Percentiles rank a stretch among this genome's conserved stretches.
These are phyloP conservation scores for Aulographum hederae DNA, from an alignment of 2,329 filamentous ascomycete species.

Conservation along the genomic window DNA sequence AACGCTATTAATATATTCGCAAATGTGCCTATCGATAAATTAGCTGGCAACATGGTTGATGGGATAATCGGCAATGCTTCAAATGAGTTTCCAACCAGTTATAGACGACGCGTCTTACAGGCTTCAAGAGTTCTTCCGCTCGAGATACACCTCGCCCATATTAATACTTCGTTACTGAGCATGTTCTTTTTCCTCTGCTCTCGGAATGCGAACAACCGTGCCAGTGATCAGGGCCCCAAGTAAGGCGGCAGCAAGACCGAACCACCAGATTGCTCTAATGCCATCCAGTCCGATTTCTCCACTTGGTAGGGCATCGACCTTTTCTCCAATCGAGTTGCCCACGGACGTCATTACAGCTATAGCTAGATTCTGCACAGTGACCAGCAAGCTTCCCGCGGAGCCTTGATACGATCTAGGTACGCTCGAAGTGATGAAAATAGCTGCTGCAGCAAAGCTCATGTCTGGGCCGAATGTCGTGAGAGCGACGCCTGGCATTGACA, in stretches of 20 bases:
- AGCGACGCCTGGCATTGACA: not conserved
- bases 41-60: no score
- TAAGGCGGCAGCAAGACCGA: not conserved
- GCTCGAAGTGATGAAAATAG: not conserved
- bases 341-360: not conserved
- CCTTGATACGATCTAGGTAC: constrained; percentile 1
- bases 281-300: constrained; percentile 1
- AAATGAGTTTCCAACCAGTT: no score
- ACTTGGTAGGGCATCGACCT: not conserved
- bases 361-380: not conserved
- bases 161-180: not conserved
- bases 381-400: not conserved
- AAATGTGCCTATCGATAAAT: no score
- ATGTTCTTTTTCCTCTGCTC: constrained; percentile 1
- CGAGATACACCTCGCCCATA: no score
- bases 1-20: no score
- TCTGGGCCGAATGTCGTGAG: not conserved
- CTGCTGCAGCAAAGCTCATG: constrained; percentile 1
- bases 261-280: not conserved
- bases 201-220: not conserved
- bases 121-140: no score
- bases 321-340: not conserved
- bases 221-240: not conserved
- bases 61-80: no score
- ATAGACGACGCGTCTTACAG: no score